A percentile compares a stretch with the other conserved stretches of the same genome.
phyloP scores from a whole-genome alignment of 179 eudicot genomes.

The Beta lomatogona region DNA sequence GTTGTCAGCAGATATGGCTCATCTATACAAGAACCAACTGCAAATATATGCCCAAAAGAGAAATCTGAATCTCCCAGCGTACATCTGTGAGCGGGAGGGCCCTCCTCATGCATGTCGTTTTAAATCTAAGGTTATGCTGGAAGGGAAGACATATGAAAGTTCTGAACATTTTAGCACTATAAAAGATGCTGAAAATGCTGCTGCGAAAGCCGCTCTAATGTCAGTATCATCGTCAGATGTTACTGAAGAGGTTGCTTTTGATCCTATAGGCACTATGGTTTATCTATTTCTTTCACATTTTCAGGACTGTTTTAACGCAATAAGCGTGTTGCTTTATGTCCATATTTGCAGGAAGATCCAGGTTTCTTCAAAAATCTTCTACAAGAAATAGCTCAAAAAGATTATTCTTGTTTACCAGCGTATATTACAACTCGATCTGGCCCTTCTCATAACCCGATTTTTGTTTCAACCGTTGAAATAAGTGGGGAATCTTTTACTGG shows the following conservation, averaged over 20 bases:
- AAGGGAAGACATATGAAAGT: conserved; percentile 54
- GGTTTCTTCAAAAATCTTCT: conserved; percentile 64
- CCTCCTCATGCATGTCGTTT: conserved; percentile 74
- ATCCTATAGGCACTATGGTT: conserved; percentile 6
- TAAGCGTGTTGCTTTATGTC: conserved; percentile 9
- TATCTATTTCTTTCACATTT: neutral
- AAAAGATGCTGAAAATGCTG: conserved; percentile 88
- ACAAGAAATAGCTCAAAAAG: conserved; percentile 66
- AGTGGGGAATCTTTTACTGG: conserved; percentile 49
- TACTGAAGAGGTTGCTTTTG: conserved; percentile 52
- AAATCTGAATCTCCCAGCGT: conserved; percentile 54
- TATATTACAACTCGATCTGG: conserved; percentile 60
- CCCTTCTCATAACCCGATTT: conserved; percentile 57
- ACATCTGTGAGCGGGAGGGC: conserved; percentile 63
- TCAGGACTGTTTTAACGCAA: neutral
- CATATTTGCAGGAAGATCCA: conserved; percentile 53
- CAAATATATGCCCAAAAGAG: conserved; percentile 74
- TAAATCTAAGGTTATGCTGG: conserved; percentile 58
- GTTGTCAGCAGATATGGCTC: conserved; percentile 38
- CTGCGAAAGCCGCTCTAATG: conserved; percentile 69
- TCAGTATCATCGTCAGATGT: conserved; percentile 43
- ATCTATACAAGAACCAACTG: conserved; percentile 61
- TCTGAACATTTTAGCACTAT: conserved; percentile 50
- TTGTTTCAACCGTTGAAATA: conserved; percentile 59
- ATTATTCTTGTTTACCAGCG: conserved; percentile 48